phyloP scores from a whole-genome alignment of 192 early-diverging fungal species.

The Umbelopsis isabellina region DNA sequence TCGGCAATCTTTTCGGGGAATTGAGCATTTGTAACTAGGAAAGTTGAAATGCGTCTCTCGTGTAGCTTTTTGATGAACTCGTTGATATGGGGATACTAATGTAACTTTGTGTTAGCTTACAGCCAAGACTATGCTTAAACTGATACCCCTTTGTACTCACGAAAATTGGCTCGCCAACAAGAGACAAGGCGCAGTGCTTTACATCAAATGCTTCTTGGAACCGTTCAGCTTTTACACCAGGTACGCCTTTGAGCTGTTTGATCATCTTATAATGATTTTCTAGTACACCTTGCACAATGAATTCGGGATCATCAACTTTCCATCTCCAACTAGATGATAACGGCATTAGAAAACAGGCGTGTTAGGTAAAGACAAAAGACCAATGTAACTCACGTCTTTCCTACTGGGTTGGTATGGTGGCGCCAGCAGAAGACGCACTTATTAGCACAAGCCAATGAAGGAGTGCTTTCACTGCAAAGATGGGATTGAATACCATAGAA shows the following conservation, averaged over 20 bases:
- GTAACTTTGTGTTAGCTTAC: constrained; percentile 20
- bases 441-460: constrained; percentile 76
- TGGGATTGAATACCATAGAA: constrained; percentile 80
- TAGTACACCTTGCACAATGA: constrained; percentile 68
- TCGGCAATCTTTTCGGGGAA: constrained; percentile 68
- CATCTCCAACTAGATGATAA: constrained; percentile 46
- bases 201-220: constrained; percentile 70
- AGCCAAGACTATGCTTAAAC: background rate
- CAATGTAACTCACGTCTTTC: constrained; percentile 35
- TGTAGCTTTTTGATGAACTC: constrained; percentile 72
- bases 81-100: constrained; percentile 72
- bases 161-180: constrained; percentile 69
- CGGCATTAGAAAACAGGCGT: background rate
- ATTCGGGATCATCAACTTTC: constrained; percentile 70
- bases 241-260: constrained; percentile 74
- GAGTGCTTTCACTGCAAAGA: constrained; percentile 77
- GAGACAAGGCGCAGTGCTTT: constrained; percentile 69
- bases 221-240: constrained; percentile 74
- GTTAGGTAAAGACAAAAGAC: background rate
- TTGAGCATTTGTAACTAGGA: constrained; percentile 79
- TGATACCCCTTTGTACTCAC: constrained; percentile 23
- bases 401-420: constrained; percentile 76
- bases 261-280: constrained; percentile 76
- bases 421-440: constrained; percentile 77
- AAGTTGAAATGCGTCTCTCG: constrained; percentile 66